These are phyloP conservation scores for Macrophomina tecta DNA, from an alignment of 2,329 filamentous ascomycete genomes.

Conservation along the genomic window DNA sequence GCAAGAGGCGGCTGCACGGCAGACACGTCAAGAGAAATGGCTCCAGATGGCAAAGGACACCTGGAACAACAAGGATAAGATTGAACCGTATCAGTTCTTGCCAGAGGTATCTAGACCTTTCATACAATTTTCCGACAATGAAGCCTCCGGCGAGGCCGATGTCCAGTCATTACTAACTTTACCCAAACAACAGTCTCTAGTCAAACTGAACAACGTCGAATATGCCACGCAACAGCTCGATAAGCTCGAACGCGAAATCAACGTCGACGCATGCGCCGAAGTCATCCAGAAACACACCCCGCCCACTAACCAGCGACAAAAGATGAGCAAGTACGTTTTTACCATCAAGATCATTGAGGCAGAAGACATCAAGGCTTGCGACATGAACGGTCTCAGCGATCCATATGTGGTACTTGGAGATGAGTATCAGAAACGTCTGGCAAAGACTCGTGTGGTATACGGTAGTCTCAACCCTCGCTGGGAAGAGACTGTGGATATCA, in stretches of 20 bases:
- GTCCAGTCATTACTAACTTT: constrained; percentile 10
- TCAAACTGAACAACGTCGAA: constrained; percentile 97
- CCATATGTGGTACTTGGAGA: constrained; percentile 97
- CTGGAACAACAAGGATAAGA: constrained; percentile 88
- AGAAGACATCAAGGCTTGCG: constrained; percentile 97
- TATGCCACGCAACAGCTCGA: constrained; percentile 93
- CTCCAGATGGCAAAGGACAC: constrained; percentile 93
- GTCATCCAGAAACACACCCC: constrained; percentile 78
- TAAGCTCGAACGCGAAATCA: constrained; percentile 85
- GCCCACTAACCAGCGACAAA: constrained; percentile 69
- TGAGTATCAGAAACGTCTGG: constrained; percentile 94
- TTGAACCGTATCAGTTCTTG: constrained; percentile 96
- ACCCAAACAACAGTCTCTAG: constrained; percentile 72
- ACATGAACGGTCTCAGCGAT: constrained; percentile 91
- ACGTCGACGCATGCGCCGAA: constrained; percentile 87
- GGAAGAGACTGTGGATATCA: constrained; percentile 97
- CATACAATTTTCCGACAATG: too few species aligned
- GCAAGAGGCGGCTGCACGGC: constrained; percentile 77
- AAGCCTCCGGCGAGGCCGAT: neutral
- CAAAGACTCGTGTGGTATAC: constrained; percentile 92
- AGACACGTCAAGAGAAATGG: constrained; percentile 89
- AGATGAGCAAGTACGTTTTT: constrained; percentile 90
- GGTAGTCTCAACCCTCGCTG: constrained; percentile 90
- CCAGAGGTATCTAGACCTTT: constrained; percentile 69
- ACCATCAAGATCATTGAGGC: constrained; percentile 98